Base-by-base conservation (phyloP, 1,284 basidiomycete genomes). In the Somion occarium region DNA sequence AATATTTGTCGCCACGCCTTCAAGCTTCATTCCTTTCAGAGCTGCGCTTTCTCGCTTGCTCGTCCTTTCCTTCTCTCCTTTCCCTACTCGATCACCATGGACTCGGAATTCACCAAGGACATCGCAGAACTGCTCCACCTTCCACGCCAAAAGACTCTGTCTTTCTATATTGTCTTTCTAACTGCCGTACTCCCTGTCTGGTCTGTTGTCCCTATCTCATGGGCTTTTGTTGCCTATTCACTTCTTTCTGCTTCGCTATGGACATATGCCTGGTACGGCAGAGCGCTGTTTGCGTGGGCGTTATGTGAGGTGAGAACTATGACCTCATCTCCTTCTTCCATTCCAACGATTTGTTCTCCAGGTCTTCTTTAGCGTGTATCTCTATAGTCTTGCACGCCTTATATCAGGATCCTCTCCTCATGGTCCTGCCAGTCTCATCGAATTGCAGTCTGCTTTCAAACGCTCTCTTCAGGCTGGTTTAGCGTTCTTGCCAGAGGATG, bases 291-390 rank as follows among this genome's bases (percentile, higher is more conserved):
- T 54, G 69, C 62, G 44, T 57, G 80, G 53, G 76, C 82, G 41
- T 63, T 82, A 26, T 76, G 70, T 62, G 88, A 88, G 76, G 87
- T 86, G 50, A 56, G 63, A 61, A 53, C 19, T 52, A 23, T 19
- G 19, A 22, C 51, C 42, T 30, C 39, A 52, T 42, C 44, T 25
- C 26, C 22, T n/a, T 44, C 48, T 30, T 44, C 34, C 5, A 19
- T 43, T 24, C 19, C 19, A 19, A 5, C 24, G 42, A n/a, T 43
- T 5, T 22, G 42, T 42, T 49, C n/a, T 37, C 19, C 62, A 93
- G 88, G 78, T 83, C n/a, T 64, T 84, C 53, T 96, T 95, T 69
- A 86, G 85, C 54, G 62, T 91, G 39, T 85, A 90, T 66, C 79
- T 91, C 61, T 70, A 70, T 53, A 71, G 75, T 54, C 77, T 93